Evolutionary conservation across 805 yeast genomes (phyloP).

Genomic region (Groenewaldozyma tartarivorans): DNA sequence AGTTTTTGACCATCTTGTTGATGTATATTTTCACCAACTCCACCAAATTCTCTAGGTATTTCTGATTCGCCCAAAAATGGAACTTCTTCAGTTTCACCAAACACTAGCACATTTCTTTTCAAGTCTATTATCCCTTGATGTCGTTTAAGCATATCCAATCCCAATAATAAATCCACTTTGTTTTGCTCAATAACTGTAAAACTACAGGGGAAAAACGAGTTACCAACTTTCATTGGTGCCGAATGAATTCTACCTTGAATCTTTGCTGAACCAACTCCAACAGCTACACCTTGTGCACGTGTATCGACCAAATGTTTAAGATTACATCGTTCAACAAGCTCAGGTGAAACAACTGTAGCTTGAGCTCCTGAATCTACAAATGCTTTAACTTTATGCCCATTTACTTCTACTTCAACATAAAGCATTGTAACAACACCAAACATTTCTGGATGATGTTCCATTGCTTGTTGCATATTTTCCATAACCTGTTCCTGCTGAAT

Average conservation of each 20-base stretch:
- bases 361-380: conserved; percentile 98
- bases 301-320: conserved; percentile 66
- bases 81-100: conserved; percentile 60
- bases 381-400: conserved; percentile 76
- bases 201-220: conserved; percentile 52
- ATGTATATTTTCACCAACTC: not conserved
- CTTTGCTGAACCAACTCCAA: conserved; percentile 79
- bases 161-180: conserved; percentile 59
- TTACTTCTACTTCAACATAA: conserved; percentile 66
- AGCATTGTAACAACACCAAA: conserved; percentile 80
- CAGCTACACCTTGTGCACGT: conserved; percentile 71
- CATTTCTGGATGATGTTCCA: conserved; percentile 83
- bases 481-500: conserved; percentile 66
- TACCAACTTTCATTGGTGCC: conserved; percentile 74
- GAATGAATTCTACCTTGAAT: conserved; percentile 82
- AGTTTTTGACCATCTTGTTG: not conserved
- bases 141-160: conserved; percentile 82
- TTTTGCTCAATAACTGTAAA: conserved; percentile 58
- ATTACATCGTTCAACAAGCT: conserved; percentile 64
- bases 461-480: conserved; percentile 69
- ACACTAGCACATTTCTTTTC: conserved; percentile 48
- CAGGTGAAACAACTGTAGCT: conserved; percentile 68
- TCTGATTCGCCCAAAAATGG: conserved; percentile 67
- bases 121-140: conserved; percentile 80
- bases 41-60: conserved; percentile 36